A percentile compares a stretch with the other conserved stretches of the same genome.
Evolutionary conservation across 306 rosid genomes (phyloP).

Genomic region (Cicer chorassanicum): DNA sequence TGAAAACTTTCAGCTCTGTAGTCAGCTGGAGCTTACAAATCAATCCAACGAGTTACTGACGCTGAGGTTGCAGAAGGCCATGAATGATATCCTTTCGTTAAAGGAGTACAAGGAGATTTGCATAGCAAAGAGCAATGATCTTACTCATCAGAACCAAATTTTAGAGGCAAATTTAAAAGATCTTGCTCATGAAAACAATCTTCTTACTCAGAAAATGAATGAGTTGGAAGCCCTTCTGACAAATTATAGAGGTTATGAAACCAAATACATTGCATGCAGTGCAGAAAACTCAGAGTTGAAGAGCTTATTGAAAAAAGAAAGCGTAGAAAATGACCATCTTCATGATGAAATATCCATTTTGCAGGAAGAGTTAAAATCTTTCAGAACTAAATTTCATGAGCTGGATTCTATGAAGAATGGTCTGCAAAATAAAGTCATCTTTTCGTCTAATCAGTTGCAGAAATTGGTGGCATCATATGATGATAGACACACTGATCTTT

Average conservation of each 20-base stretch:
- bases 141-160: constrained; percentile 65
- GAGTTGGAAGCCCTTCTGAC: constrained; percentile 64
- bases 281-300: constrained; percentile 72
- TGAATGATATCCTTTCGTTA: constrained; percentile 67
- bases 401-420: constrained; percentile 63
- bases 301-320: constrained; percentile 57
- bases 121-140: constrained; percentile 64
- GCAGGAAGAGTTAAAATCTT: constrained; percentile 67
- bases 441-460: constrained; percentile 59
- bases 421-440: constrained; percentile 58
- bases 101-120: constrained; percentile 66
- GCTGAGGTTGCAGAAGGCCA: constrained; percentile 67
- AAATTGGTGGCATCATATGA: constrained; percentile 62
- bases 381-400: constrained; percentile 58
- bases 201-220: constrained; percentile 60
- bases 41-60: constrained; percentile 78
- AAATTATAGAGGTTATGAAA: constrained; percentile 63
- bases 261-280: constrained; percentile 59
- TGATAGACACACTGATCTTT: constrained; percentile 47
- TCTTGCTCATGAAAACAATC: constrained; percentile 56
- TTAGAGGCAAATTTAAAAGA: constrained; percentile 65
- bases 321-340: constrained; percentile 57
- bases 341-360: constrained; percentile 59
- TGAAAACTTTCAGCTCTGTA: constrained; percentile 65
- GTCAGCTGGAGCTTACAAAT: constrained; percentile 67